These are phyloP conservation scores for Solanum paucissectum DNA, from an alignment of 257 asterid genomes.

Conservation along the genomic window DNA sequence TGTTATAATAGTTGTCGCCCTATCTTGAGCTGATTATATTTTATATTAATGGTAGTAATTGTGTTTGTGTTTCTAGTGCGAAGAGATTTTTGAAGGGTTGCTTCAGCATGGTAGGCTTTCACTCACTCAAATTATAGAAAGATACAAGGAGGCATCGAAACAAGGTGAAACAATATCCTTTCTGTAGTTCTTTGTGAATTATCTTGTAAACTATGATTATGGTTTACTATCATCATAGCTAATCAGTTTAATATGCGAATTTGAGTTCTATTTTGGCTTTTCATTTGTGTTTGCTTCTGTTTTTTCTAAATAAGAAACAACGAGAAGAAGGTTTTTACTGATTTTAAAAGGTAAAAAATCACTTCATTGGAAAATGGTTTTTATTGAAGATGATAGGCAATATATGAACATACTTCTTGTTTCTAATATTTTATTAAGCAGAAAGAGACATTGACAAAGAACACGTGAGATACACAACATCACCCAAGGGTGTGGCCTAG, in stretches of 20 bases:
- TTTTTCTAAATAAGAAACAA: background rate
- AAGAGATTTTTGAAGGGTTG: constrained; percentile 53
- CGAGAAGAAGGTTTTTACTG: background rate
- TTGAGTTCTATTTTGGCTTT: background rate
- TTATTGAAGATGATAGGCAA: background rate
- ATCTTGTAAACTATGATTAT: background rate
- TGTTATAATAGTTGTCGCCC: background rate
- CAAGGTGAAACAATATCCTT: constrained; percentile 16
- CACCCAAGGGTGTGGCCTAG: background rate
- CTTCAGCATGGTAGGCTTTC: constrained; percentile 94
- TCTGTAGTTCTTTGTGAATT: background rate
- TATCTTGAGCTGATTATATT: background rate
- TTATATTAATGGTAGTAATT: constrained; percentile 2
- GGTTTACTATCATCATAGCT: background rate
- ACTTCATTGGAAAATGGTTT: background rate
- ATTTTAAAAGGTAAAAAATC: background rate
- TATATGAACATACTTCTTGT: background rate
- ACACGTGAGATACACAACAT: background rate
- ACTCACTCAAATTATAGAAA: constrained; percentile 45
- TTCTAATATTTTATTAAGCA: background rate
- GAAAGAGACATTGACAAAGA: background rate
- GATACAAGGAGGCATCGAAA: constrained; percentile 40
- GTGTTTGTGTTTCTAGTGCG: constrained; percentile 37
- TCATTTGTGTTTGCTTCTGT: background rate
- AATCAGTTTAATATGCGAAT: background rate